Evolutionary conservation across 139 green algal genomes (phyloP).

Genomic region (Axilococcus clingmanii): DNA sequence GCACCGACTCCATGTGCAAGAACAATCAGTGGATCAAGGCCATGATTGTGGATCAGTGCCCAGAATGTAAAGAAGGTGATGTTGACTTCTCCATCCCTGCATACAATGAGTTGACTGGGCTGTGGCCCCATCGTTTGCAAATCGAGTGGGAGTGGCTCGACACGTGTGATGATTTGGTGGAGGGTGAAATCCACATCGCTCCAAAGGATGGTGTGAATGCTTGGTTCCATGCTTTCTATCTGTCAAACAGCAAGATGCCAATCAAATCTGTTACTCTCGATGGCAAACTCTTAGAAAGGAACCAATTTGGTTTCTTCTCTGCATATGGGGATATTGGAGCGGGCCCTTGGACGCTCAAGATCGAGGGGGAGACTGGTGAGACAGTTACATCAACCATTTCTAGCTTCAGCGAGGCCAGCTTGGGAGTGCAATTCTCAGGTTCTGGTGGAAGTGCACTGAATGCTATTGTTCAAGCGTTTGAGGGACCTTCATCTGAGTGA

Average conservation of each 20-base stretch:
- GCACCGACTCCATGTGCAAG: slow-evolving; percentile 5
- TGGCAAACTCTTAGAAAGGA: slow-evolving; percentile 2
- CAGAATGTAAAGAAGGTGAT: slow-evolving; percentile 8
- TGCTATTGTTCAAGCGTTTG: too few species aligned
- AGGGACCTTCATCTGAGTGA: too few species aligned
- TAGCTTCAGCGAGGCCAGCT: too few species aligned
- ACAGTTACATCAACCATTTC: background rate
- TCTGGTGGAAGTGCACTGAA: too few species aligned
- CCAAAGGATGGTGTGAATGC: slow-evolving; percentile 10
- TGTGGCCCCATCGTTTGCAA: background rate
- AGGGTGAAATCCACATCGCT: background rate
- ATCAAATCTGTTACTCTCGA: background rate
- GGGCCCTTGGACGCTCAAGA: background rate
- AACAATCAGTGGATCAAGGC: background rate
- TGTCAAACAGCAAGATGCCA: slow-evolving; percentile 5
- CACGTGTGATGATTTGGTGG: slow-evolving; percentile 1
- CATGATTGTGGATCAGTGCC: slow-evolving; percentile 15
- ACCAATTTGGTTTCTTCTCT: slow-evolving; percentile 2
- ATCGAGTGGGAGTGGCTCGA: background rate
- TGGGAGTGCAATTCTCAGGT: too few species aligned
- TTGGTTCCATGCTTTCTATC: slow-evolving; percentile 14
- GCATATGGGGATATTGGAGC: background rate
- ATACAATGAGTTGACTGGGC: slow-evolving; percentile 6
- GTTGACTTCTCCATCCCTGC: slow-evolving; percentile 8
- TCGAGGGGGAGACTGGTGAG: background rate